These are phyloP conservation scores for Metschnikowia cubensis DNA, from an alignment of 805 yeast species.

Conservation along the genomic window DNA sequence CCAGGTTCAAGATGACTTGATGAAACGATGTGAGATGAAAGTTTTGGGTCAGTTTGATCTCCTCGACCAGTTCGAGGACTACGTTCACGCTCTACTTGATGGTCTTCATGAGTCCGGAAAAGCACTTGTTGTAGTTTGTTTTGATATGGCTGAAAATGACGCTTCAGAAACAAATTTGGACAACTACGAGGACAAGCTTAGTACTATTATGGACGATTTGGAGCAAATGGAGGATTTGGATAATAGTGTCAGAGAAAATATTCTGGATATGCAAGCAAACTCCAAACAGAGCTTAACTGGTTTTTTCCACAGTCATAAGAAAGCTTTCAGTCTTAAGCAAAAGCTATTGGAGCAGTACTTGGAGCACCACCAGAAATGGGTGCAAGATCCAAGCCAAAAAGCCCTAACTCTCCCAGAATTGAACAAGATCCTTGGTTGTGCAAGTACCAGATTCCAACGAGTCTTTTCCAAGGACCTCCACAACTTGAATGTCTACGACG, in stretches of 20 bases:
- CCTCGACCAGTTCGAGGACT: background rate
- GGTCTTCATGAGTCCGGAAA: background rate
- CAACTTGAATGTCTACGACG: background rate
- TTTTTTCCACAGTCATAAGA: background rate
- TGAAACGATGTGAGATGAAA: background rate
- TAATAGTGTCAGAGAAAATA: background rate
- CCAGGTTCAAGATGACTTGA: background rate
- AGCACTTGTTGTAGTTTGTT: background rate
- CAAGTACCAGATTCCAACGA: background rate
- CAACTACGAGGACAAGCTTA: background rate
- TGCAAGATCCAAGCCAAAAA: background rate
- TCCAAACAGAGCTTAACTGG: background rate
- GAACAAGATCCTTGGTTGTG: background rate
- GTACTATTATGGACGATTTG: background rate
- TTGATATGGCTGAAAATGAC: background rate
- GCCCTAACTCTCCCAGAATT: background rate
- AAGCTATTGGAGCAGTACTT: background rate
- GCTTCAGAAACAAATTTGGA: background rate
- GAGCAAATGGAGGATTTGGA: background rate
- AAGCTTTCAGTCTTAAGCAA: background rate
- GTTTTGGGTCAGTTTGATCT: background rate
- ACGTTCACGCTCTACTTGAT: background rate
- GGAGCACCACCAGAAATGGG: too few relatives aligned
- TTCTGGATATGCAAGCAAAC: background rate
- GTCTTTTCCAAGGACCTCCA: background rate